phyloP scores from a whole-genome alignment of 2,329 filamentous ascomycete species.

The Zasmidium cellare region DNA sequence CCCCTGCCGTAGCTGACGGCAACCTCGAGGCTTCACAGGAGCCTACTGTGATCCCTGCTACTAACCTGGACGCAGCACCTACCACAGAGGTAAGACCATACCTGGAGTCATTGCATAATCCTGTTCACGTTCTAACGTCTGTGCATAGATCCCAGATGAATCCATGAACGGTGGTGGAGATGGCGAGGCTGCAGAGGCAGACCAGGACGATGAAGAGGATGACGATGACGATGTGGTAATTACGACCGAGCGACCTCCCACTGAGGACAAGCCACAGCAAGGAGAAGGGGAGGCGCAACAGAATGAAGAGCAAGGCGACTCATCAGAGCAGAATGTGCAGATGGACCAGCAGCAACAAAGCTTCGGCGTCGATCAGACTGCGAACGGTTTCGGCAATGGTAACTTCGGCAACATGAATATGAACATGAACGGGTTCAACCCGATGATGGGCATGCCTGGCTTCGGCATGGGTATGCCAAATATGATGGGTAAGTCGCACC shows the following conservation, averaged over 20 bases:
- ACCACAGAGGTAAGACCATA: constrained; percentile 13
- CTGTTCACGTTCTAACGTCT: background rate
- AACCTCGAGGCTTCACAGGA: constrained; percentile 6
- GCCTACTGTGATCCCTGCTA: constrained; percentile 7
- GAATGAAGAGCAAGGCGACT: constrained; percentile 14
- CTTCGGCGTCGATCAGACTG: constrained; percentile 26
- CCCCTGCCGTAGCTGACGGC: constrained; percentile 9
- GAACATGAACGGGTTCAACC: constrained; percentile 62
- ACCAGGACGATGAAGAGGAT: constrained; percentile 23
- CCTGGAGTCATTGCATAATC: background rate
- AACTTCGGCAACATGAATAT: constrained; percentile 25
- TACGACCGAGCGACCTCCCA: constrained; percentile 32
- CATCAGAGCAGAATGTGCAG: constrained; percentile 17
- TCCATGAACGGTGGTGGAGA: constrained; percentile 7
- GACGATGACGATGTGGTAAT: constrained; percentile 32
- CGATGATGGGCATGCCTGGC: constrained; percentile 59
- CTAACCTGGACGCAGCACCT: constrained; percentile 10
- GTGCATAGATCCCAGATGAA: background rate
- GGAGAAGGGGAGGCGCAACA: constrained; percentile 15
- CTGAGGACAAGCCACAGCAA: constrained; percentile 19
- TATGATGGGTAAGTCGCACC: constrained; percentile 77
- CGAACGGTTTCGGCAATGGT: constrained; percentile 22
- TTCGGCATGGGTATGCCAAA: constrained; percentile 57
- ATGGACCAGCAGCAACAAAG: constrained; percentile 20
- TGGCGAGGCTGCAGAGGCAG: constrained; percentile 15